These are phyloP conservation scores for Aspergillus tubingensis DNA, from an alignment of 2,329 filamentous ascomycete species.

Conservation along the genomic window DNA sequence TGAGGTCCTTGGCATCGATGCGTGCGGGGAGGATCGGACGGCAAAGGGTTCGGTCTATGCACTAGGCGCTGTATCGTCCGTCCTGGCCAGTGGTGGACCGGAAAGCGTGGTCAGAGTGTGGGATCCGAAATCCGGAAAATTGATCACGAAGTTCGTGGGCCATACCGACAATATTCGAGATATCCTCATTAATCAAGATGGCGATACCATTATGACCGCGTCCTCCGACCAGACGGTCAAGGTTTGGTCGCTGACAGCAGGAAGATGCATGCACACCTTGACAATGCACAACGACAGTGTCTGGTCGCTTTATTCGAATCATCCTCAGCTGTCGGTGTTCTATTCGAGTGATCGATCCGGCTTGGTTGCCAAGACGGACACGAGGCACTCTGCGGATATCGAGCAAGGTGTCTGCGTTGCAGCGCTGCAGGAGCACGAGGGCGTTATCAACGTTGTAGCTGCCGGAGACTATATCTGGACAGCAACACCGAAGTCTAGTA, in stretches of 20 bases:
- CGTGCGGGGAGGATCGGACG: constrained; percentile 70
- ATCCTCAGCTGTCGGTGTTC: constrained; percentile 82
- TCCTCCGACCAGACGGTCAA: constrained; percentile 97
- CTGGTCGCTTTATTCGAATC: constrained; percentile 90
- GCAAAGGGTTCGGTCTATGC: constrained; percentile 97
- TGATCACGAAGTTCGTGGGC: constrained; percentile 93
- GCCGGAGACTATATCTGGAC: constrained; percentile 84
- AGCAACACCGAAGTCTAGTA: constrained; percentile 83
- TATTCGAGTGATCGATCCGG: constrained; percentile 94
- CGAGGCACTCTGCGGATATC: constrained; percentile 71
- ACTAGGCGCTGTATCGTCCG: constrained; percentile 73
- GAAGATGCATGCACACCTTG: constrained; percentile 94
- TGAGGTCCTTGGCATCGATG: constrained; percentile 80
- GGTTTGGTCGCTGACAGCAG: constrained; percentile 93
- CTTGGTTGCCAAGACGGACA: constrained; percentile 93
- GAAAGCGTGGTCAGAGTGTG: constrained; percentile 91
- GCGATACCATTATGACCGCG: constrained; percentile 88
- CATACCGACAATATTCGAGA: constrained; percentile 94
- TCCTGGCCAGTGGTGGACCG: constrained; percentile 89
- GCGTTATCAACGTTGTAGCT: constrained; percentile 57
- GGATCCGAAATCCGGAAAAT: constrained; percentile 84
- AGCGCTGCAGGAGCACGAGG: constrained; percentile 88
- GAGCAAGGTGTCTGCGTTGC: constrained; percentile 89
- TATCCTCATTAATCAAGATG: constrained; percentile 83
- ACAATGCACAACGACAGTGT: constrained; percentile 99